Evolutionary conservation across 23 red algal genomes (phyloP), one percentile per base, ranked within the genome.

Genomic region (Pyropia yezoensis): DNA sequence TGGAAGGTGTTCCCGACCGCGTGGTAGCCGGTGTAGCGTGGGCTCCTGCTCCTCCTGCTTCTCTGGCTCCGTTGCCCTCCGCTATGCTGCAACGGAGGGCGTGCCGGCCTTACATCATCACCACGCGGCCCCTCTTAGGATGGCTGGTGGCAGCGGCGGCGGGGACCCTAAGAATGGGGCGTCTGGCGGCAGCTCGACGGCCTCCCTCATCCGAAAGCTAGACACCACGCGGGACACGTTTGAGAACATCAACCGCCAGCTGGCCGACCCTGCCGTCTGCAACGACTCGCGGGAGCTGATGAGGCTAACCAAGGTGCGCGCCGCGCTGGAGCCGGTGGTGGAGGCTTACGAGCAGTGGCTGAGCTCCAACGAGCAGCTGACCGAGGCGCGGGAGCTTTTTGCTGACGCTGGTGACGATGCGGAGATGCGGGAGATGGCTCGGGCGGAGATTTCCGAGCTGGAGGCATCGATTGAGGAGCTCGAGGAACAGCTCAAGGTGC

Each of bases 401-500:
- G 26, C 68, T 11, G 90, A 95, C 18, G 73, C 76, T 50, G 29
- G 50, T 15, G 77, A 96, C 23, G 90, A 95, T 62, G 64, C 85
- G 24, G 94, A 98, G 62, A 52, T 91, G 51, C 77, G 75, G 7
- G 86, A 98, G 39, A 66, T 98, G 72, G 94, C 85, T 8, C 75
- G 82, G n/a, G 70, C 63, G 55, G 94, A 98, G 73, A 71, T 98
- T 20, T 30, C 52, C 20, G 60, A 74, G 13, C 61, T 88, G 39
- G 81, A 95, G 72, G 56, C 54, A 47, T 69, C 33, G 22, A 47
- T 98, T 30, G 66, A 63, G 0, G 73, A 91, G 22, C 60, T 90
- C 17, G 94, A 98, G 61, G 62, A 81, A 30, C 33, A 75, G 50
- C 39, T 98, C 0, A 82, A 88, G 50, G 16, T 83, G 0, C 63